Percentiles rank a stretch among this genome's conserved stretches.
phyloP scores from a whole-genome alignment of 2,329 filamentous ascomycete species.

The Diaporthe sp. region DNA sequence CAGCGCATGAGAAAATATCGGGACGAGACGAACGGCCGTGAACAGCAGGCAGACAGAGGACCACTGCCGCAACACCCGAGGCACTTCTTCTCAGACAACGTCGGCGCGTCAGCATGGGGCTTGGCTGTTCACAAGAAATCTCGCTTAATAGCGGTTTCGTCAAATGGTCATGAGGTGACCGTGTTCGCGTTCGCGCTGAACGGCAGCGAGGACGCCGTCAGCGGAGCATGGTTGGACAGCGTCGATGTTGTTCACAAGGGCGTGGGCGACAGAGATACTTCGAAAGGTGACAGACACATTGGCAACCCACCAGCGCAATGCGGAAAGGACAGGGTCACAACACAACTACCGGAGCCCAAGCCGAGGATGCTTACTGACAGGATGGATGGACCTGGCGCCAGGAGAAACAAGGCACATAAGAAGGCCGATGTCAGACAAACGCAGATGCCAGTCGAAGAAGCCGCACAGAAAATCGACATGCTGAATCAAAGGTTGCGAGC shows the following conservation, averaged over 20 bases:
- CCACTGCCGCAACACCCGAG: conserved; percentile 37
- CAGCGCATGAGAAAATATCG: not conserved
- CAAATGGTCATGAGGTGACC: conserved; percentile 71
- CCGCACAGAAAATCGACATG: not conserved
- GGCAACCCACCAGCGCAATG: not conserved
- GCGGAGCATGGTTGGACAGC: not conserved
- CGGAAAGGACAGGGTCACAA: not conserved
- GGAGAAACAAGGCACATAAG: too few relatives aligned
- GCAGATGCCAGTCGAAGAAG: not conserved
- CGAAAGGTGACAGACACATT: not conserved
- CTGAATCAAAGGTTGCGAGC: conserved; percentile 50
- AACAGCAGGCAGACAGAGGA: not conserved
- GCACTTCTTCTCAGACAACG: conserved; percentile 80
- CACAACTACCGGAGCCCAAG: not conserved
- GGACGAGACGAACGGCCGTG: not conserved
- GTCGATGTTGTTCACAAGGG: not conserved
- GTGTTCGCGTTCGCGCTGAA: conserved; percentile 62
- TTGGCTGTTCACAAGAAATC: conserved; percentile 83
- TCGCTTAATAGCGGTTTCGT: conserved; percentile 86
- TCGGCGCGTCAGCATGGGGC: conserved; percentile 87
- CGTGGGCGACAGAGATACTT: not conserved
- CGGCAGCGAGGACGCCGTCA: not conserved
- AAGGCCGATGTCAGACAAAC: not conserved
- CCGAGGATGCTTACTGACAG: not conserved
- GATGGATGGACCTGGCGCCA: too few relatives aligned